A percentile compares a stretch with the other conserved stretches of the same genome.
Evolutionary conservation across 257 asterid genomes (phyloP).

Genomic region (Nicotiana tabacum): DNA sequence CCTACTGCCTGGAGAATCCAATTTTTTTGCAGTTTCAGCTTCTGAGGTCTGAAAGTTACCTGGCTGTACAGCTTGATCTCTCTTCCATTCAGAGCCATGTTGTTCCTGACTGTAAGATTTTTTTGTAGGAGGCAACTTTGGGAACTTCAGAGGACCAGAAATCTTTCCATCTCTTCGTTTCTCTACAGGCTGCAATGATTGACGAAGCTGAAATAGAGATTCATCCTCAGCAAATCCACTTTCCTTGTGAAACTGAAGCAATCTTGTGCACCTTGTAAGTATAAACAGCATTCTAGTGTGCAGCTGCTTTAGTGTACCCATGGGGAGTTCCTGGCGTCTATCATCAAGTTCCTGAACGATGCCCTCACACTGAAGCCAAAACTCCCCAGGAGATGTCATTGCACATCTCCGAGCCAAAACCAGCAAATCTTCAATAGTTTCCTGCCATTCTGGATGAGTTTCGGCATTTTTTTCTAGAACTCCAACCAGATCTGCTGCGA

Average conservation of each 20-base stretch:
- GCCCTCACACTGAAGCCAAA: constrained; percentile 99
- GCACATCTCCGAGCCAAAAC: constrained; percentile 92
- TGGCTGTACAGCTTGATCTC: constrained; percentile 36
- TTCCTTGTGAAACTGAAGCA: constrained; percentile 96
- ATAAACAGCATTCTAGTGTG: constrained; percentile 98
- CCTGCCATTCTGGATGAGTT: constrained; percentile 96
- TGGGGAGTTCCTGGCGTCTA: constrained; percentile 94
- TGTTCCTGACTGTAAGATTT: constrained; percentile 95
- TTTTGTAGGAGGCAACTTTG: constrained; percentile 44
- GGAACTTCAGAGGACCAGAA: constrained; percentile 41
- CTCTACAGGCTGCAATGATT: constrained; percentile 75
- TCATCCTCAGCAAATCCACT: constrained; percentile 91
- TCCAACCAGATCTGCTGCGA: constrained; percentile 94
- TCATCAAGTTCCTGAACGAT: constrained; percentile 97
- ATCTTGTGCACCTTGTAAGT: constrained; percentile 93
- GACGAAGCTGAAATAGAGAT: constrained; percentile 64
- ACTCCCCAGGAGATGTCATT: constrained; percentile 91
- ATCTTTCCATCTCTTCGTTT: constrained; percentile 42
- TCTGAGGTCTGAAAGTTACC: constrained; percentile 37
- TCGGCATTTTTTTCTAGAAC: constrained; percentile 88
- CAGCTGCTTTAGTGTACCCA: constrained; percentile 89
- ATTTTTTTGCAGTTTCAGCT: constrained; percentile 40
- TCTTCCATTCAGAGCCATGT: constrained; percentile 60
- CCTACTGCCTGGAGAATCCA: constrained; percentile 55
- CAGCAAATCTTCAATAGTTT: constrained; percentile 90